Evolutionary conservation across 2,329 filamentous ascomycete species (phyloP).

Genomic region (Coniochaeta prunicola): DNA sequence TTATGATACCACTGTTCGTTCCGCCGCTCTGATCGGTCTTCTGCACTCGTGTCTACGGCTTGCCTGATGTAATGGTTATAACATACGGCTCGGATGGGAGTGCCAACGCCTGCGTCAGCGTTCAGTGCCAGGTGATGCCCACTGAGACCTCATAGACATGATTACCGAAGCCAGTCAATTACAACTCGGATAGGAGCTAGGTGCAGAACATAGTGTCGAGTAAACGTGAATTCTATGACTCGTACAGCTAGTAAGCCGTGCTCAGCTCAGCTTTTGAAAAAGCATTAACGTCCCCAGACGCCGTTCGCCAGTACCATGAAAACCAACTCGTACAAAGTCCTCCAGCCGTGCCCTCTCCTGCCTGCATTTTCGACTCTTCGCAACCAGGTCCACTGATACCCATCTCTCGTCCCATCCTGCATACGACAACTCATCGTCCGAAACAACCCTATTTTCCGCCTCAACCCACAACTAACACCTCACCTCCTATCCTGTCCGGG

Average conservation of each 20-base stretch:
- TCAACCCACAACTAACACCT: not conserved
- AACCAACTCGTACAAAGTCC: not conserved
- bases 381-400: not conserved
- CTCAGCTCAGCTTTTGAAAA: not conserved
- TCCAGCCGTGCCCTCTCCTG: not conserved
- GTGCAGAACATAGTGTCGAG: not conserved
- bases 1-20: not conserved
- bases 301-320: not conserved
- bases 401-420: not conserved
- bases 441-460: no score
- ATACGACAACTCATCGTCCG: not conserved
- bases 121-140: no score
- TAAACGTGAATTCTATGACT: not conserved
- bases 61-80: no score
- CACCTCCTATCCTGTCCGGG: not conserved
- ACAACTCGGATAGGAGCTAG: no score
- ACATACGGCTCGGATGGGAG: no score
- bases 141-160: no score
- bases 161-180: no score
- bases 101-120: no score
- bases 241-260: not conserved
- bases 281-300: not conserved
- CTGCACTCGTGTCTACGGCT: no score
- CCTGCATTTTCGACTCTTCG: not conserved
- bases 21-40: no score